Evolutionary conservation across 225 moss, liverwort and hornwort species (phyloP), one percentile per base, ranked within the genome.

Genomic region (Rhytidiadelphus loreus): DNA sequence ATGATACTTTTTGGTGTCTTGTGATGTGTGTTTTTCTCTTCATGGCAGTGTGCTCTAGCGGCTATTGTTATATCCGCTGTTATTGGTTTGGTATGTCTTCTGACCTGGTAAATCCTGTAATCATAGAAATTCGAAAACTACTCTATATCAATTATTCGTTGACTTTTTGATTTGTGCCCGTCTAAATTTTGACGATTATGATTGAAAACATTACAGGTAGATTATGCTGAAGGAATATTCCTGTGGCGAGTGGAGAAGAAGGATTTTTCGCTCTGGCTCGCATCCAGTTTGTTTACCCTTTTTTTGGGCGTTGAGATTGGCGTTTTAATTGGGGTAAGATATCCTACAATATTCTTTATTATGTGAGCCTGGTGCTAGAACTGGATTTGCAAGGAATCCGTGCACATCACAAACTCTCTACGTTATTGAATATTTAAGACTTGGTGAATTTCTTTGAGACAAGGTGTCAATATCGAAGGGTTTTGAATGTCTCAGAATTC

Each of bases 1-100:
- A 80, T 60, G 64, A 52, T 82, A 65, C 44, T 60, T 84, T 65
- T 60, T 74, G 64, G 85, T 82, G 75, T 39, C 63, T 87, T 73
- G 17, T 77, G 76, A 81, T 79, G 33, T 41, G 46, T 35, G 48
- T 70, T 64, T 57, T 82, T 70, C 77, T n/a, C 63, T 86, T 87
- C 35, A 66, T 89, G 91, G 93, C 96, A 99, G 93, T 97, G 96
- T 93, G 91, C 90, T 50, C 91, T 99, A 90, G 98, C 96, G 60
- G 97, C 97, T 63, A 96, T 99, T 77, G 96, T 99, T 58, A 89
- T 99, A 83, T 99, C 98, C 58, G 98, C 98, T 82, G 98, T 99
- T 64, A 89, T 96, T 88, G 98, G 98, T 90, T 94, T 99, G 91
- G 96, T 96, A 93, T 73, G 91, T 83, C 87, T 72, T 46, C 82